Base-by-base conservation (phyloP, 1,284 basidiomycete genomes). In the Heterobasidion parviporum region DNA sequence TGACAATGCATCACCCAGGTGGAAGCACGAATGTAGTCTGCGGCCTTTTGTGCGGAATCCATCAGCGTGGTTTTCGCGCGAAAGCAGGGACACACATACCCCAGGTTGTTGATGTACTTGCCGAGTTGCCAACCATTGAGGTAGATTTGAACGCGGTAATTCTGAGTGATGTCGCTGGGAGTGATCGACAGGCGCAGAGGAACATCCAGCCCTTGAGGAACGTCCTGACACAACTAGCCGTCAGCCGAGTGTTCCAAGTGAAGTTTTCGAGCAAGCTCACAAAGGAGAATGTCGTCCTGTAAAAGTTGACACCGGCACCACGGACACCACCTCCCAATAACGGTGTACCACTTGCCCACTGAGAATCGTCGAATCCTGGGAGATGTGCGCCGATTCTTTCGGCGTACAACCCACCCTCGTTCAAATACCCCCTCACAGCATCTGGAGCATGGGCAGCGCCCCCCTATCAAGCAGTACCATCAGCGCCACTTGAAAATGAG, bases 91-190 rank as follows among this genome's bases (percentile, higher is more conserved):
- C 2, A 54, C 5, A 52, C 67, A 50, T 56, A 75, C 75, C 77
- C 77, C 54, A 78, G 69, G 57, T 76, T 77, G 57, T 79, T 78
- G 59, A 75, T 72, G 56, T 77, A 79, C 61, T 78, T 78, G 6
- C 77, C 77, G 33, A 78, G 58, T 59, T 78, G 76, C 77, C 78
- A 80, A 6, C 78, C 78, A 62, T 81, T 81, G 43, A 80, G 56
- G 60, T 77, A 81, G 45, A 80, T 73, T 59, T 78, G 76, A 14
- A 72, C 73, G 38, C 78, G 72, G 65, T 73, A 80, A 55, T 77
- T 74, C n/a, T 72, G 76, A 5, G 70, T 70, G 12, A 71, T 68
- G 18, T 58, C 65, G 58, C 74, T 74, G 1, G 75, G 75, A 0
- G 72, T 75, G 32, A 79, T 71, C 0, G 70, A 70, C 0, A 78